Evolutionary conservation across 768 basidiomycete genomes (phyloP).

Genomic region (Rhodosporidiobolus sp.): DNA sequence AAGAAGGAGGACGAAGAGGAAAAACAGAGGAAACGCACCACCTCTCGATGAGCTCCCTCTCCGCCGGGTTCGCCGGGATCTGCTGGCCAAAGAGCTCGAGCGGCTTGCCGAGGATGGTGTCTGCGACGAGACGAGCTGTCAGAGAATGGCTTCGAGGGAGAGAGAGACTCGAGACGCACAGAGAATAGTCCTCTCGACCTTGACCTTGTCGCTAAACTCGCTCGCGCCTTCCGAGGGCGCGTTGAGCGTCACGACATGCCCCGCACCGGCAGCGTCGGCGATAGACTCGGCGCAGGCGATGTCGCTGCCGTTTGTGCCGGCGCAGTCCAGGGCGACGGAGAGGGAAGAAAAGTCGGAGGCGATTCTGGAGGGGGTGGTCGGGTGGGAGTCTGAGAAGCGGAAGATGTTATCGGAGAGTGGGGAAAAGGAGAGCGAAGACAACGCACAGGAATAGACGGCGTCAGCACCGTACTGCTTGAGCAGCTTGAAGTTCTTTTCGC

Average conservation of each 20-base stretch:
- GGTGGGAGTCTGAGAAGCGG: conserved; percentile 23
- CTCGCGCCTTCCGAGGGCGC: conserved; percentile 6
- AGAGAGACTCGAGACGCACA: conserved; percentile 1
- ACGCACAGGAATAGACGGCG: conserved; percentile 50
- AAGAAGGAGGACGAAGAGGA: neutral
- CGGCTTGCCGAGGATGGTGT: conserved; percentile 18
- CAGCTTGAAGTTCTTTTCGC: conserved; percentile 50
- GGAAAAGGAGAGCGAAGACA: neutral
- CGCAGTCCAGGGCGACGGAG: conserved; percentile 33
- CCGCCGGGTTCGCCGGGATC: conserved; percentile 17
- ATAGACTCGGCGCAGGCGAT: conserved; percentile 12
- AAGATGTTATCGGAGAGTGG: too few species aligned
- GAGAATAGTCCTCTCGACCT: conserved; percentile 15
- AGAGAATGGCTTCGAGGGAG: too few species aligned
- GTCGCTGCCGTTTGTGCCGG: conserved; percentile 28
- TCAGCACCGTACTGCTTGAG: conserved; percentile 54
- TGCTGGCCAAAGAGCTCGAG: conserved; percentile 7
- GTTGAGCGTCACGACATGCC: conserved; percentile 30
- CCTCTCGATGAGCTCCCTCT: conserved; percentile 4
- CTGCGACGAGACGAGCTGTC: neutral
- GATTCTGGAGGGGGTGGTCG: conserved; percentile 31
- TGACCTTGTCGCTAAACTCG: neutral
- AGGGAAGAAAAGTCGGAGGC: conserved; percentile 26
- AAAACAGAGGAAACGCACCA: conserved; percentile 4
- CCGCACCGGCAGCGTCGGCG: neutral